Conservation (phyloP, 1,284 basidiomycete genomes). For the Cystobasidium sp. region DNA sequence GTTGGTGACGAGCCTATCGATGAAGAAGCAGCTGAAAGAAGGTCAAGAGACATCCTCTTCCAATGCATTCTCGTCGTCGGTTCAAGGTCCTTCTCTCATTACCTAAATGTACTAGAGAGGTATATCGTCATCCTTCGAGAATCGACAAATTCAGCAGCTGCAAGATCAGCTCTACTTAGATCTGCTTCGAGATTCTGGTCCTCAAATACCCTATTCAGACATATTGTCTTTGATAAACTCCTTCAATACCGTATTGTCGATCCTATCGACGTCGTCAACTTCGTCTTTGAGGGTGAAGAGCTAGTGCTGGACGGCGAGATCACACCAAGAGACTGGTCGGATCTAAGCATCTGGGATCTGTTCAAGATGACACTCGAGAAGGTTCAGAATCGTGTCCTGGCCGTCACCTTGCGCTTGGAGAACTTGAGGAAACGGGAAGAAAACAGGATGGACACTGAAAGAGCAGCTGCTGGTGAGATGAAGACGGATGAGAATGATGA, state of each 20-base stretch:
- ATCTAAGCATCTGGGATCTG: constrained; percentile 78
- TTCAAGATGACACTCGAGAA: constrained; percentile 81
- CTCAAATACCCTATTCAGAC: constrained; percentile 77
- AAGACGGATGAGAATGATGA: constrained; percentile 42
- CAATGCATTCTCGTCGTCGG: constrained; percentile 90
- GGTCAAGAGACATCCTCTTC: constrained; percentile 78
- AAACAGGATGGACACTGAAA: constrained; percentile 54
- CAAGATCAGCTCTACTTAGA: constrained; percentile 71
- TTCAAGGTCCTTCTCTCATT: constrained; percentile 93
- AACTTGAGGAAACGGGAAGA: constrained; percentile 82
- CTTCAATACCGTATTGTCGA: constrained; percentile 98
- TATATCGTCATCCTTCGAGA: constrained; percentile 82
- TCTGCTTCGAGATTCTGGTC: constrained; percentile 79
- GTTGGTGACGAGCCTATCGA: constrained; percentile 27
- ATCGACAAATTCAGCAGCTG: constrained; percentile 65
- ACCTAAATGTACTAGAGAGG: constrained; percentile 93
- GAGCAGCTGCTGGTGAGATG: constrained; percentile 46
- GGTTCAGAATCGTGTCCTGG: constrained; percentile 79
- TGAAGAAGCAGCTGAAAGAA: constrained; percentile 64
- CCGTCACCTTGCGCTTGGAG: constrained; percentile 72
- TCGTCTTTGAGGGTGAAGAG: constrained; percentile 69
- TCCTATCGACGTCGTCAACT: constrained; percentile 84
- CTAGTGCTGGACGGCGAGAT: constrained; percentile 56
- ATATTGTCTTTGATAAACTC: constrained; percentile 93
- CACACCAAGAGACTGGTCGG: constrained; percentile 58